phyloP scores from a whole-genome alignment of 2,329 filamentous ascomycete genomes.

The Neofusicoccum parvum region DNA sequence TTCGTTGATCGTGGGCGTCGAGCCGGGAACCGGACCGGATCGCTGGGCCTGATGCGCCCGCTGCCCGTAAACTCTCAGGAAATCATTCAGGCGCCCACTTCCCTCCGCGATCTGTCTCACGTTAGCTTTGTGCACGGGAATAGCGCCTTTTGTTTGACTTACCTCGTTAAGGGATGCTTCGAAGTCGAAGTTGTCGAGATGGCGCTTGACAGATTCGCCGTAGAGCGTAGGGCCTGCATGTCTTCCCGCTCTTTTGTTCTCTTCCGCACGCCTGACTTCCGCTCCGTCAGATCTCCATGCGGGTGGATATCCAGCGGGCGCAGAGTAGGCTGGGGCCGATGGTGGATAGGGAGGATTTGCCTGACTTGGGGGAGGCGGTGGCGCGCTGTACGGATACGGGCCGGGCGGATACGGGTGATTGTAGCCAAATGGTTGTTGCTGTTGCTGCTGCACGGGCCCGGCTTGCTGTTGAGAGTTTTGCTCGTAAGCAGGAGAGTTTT shows the following conservation, averaged over 20 bases:
- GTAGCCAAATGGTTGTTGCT: slow-evolving; percentile 42
- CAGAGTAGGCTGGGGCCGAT: slow-evolving; percentile 43
- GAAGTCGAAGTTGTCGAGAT: slow-evolving; percentile 64
- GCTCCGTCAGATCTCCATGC: slow-evolving; percentile 42
- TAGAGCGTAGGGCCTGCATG: slow-evolving; percentile 36
- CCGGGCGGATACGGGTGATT: slow-evolving; percentile 21
- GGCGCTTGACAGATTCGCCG: slow-evolving; percentile 61
- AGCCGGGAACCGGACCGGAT: slow-evolving; percentile 48
- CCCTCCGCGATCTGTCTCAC: slow-evolving; percentile 46
- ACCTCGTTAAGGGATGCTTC: slow-evolving; percentile 56
- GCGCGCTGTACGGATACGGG: slow-evolving; percentile 44
- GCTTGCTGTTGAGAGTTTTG: slow-evolving; percentile 36
- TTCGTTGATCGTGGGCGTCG: slow-evolving; percentile 52
- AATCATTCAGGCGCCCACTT: slow-evolving; percentile 49
- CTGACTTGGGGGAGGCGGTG: slow-evolving; percentile 30
- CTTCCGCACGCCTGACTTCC: slow-evolving; percentile 35
- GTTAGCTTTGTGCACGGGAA: neutral
- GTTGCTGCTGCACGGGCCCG: slow-evolving; percentile 37
- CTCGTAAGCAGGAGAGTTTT: slow-evolving; percentile 40
- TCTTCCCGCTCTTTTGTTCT: slow-evolving; percentile 40
- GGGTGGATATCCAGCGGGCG: slow-evolving; percentile 39
- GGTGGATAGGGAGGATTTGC: slow-evolving; percentile 45
- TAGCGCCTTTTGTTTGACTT: slow-evolving; percentile 5
- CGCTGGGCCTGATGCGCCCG: slow-evolving; percentile 55
- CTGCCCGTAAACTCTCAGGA: slow-evolving; percentile 53